Base-by-base conservation (phyloP, 345 rosid species). In the Excoecaria agallocha region DNA sequence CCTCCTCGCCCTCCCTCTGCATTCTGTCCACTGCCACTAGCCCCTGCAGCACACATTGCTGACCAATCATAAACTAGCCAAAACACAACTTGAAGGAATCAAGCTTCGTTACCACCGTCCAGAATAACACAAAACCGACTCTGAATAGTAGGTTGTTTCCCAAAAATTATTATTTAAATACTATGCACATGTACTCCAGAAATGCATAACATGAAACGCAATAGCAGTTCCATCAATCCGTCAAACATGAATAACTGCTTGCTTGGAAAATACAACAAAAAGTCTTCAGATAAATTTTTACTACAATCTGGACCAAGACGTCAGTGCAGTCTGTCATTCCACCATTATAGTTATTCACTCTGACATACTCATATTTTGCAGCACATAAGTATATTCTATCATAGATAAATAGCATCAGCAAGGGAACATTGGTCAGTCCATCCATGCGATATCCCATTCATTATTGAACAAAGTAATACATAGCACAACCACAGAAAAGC, bases 1-100 rank as follows among this genome's bases (percentile, higher is more conserved):
- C 87, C 87, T 80, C 85, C 83, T 37, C 13, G 30, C 22, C 67
- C 54, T 46, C 80, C 78, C 43, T 54, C 78, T 25, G 48, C 73
- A 71, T 45, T 72, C 74, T 76, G 80, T 39, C 79, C 80, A 63
- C 77, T 55, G 60, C 61, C 35, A 15, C 72, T 55, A 43, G 64
- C 60, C 48, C 82, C 87, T 80, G 57, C 41, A 48, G 66, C 20
- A 24, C 12, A 22, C 8, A 22, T 30, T 30, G 30, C 60, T 8
- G n/a, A 49, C 11, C 57, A 52, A 5, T 52, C 8, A 55, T 55
- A 19, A 55, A 19, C 60, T 17, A 25, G 19, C 10, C 25, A 6
- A 6, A n/a, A 8, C 25, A 55, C 16, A 15, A 54, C 52, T 30
- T 30, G 30, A 48, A 25, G 10, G 4, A 4, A 11, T 22, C 11